Percentiles rank a stretch among this genome's conserved stretches.
These are phyloP conservation scores for Exobasidium rhododendri DNA, from an alignment of 1,284 basidiomycete genomes.

Conservation along the genomic window DNA sequence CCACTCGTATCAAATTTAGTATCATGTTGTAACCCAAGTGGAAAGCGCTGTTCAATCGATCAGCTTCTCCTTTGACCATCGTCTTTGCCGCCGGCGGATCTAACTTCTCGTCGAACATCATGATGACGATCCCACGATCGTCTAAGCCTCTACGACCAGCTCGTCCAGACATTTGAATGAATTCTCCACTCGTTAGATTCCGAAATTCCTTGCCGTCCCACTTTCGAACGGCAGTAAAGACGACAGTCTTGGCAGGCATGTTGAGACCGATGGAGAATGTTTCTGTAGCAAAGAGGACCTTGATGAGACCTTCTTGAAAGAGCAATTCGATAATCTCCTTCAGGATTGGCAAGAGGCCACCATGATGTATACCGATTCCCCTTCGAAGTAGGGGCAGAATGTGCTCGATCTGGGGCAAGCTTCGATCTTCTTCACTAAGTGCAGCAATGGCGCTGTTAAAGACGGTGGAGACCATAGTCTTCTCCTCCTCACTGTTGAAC, in stretches of 20 bases:
- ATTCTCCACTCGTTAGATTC: slow-evolving; percentile 62
- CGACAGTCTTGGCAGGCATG: slow-evolving; percentile 99
- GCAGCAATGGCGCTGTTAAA: slow-evolving; percentile 93
- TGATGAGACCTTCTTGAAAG: slow-evolving; percentile 99
- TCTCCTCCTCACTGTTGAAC: slow-evolving; percentile 91
- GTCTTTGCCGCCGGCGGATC: slow-evolving; percentile 86
- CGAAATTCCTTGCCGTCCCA: slow-evolving; percentile 95
- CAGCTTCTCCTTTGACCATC: slow-evolving; percentile 99
- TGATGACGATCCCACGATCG: slow-evolving; percentile 97
- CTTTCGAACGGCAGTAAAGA: slow-evolving; percentile 91
- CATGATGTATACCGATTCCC: slow-evolving; percentile 97
- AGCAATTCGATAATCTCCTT: slow-evolving; percentile 99
- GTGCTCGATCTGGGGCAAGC: slow-evolving; percentile 89
- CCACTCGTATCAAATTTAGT: slow-evolving; percentile 95
- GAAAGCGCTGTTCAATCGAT: slow-evolving; percentile 95
- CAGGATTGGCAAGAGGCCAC: slow-evolving; percentile 90
- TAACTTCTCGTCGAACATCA: slow-evolving; percentile 99
- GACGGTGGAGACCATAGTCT: slow-evolving; percentile 76
- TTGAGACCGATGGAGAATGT: slow-evolving; percentile 99
- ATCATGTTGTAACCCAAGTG: slow-evolving; percentile 99
- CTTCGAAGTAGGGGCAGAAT: slow-evolving; percentile 88
- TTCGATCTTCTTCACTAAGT: slow-evolving; percentile 79
- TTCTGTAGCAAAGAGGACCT: slow-evolving; percentile 97
- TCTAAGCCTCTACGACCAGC: slow-evolving; percentile 95
- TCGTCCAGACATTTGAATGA: slow-evolving; percentile 85